A percentile compares a stretch with the other conserved stretches of the same genome.
Conservation (phyloP, 1,284 basidiomycete species). For the Anthracocystis panici-leucophaei region DNA sequence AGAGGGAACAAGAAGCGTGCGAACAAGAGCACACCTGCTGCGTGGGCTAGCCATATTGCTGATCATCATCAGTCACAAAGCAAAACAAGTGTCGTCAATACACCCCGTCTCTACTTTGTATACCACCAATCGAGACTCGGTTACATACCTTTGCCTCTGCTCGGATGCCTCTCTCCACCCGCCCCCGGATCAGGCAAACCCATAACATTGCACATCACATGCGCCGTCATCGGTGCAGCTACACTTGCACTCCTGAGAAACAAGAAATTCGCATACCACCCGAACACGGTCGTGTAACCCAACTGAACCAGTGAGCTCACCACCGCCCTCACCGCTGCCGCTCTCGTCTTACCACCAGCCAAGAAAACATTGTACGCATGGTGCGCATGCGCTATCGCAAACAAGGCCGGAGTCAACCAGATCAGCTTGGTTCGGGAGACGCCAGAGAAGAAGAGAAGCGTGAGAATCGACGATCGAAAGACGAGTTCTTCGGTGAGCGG, state of each 20-base stretch:
- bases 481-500: constrained; percentile 93
- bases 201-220: constrained; percentile 94
- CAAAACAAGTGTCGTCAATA: constrained; percentile 7
- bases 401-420: constrained; percentile 84
- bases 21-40: constrained; percentile 74
- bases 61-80: neutral
- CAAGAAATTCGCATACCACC: constrained; percentile 86
- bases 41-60: constrained; percentile 73
- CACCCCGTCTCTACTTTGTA: neutral
- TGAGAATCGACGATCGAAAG: constrained; percentile 86
- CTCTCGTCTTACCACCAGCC: constrained; percentile 66
- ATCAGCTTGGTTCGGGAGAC: constrained; percentile 76
- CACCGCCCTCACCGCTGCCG: constrained; percentile 77
- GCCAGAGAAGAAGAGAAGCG: constrained; percentile 79
- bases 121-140: neutral
- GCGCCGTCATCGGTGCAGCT: constrained; percentile 70
- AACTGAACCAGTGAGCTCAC: constrained; percentile 77
- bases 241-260: constrained; percentile 81
- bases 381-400: constrained; percentile 91
- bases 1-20: constrained; percentile 55
- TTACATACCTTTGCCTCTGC: constrained; percentile 62
- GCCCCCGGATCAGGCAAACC: constrained; percentile 77
- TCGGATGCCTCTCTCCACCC: constrained; percentile 71
- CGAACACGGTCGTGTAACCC: constrained; percentile 89
- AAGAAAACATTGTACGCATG: constrained; percentile 88